Conservation (phyloP, 2,329 filamentous ascomycete species). For the Colletotrichum musicola region DNA sequence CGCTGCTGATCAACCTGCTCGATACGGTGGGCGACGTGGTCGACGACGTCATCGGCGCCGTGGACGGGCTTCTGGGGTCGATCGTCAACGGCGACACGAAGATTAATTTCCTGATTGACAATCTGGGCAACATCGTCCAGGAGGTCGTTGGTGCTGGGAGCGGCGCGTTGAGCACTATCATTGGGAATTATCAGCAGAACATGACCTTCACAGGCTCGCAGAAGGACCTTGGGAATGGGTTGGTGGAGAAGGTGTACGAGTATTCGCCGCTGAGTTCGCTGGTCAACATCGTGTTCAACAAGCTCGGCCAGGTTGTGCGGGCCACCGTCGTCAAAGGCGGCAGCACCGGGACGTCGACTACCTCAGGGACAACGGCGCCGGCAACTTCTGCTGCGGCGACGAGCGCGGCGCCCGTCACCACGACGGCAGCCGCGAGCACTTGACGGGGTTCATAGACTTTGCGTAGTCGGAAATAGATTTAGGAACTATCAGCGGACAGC, state of each 20-base stretch:
- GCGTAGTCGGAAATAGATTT: no score
- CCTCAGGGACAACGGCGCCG: conserved; percentile 3
- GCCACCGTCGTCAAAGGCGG: conserved; percentile 52
- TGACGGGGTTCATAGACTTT: background rate
- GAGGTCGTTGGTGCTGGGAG: conserved; percentile 63
- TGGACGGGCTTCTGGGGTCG: conserved; percentile 70
- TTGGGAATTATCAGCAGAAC: conserved; percentile 69
- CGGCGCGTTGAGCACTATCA: conserved; percentile 61
- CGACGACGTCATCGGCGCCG: conserved; percentile 66
- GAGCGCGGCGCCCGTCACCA: background rate
- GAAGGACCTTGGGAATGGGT: conserved; percentile 48
- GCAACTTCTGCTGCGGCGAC: conserved; percentile 20
- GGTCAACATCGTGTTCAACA: conserved; percentile 68
- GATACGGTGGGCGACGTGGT: conserved; percentile 66
- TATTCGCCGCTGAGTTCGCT: conserved; percentile 63
- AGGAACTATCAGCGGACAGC: no score
- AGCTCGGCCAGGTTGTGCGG: conserved; percentile 66
- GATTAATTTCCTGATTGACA: conserved; percentile 70
- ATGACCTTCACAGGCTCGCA: conserved; percentile 64
- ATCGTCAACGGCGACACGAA: conserved; percentile 68
- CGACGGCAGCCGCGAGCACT: background rate
- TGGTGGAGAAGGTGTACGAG: conserved; percentile 64
- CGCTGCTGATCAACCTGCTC: conserved; percentile 68
- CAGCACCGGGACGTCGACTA: conserved; percentile 25
- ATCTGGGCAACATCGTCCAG: conserved; percentile 73